A percentile compares a stretch with the other conserved stretches of the same genome.
Evolutionary conservation across 257 asterid species (phyloP).

Genomic region (Nicotiana obtusifolia): DNA sequence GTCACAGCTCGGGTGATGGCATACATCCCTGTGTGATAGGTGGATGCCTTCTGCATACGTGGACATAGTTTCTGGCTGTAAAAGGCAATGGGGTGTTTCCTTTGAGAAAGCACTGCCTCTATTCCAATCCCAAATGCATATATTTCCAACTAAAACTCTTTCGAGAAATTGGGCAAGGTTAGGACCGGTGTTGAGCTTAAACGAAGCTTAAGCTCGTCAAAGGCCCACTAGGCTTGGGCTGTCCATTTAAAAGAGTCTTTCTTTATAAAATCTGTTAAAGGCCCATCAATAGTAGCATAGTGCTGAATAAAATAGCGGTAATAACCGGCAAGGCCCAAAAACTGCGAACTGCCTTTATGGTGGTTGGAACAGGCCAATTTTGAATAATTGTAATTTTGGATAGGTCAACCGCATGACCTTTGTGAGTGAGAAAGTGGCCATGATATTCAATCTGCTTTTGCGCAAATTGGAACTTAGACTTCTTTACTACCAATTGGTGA

Average conservation of each 20-base stretch:
- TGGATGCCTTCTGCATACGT: too few relatives aligned
- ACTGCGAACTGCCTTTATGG: not conserved
- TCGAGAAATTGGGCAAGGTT: not conserved
- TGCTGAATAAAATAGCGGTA: not conserved
- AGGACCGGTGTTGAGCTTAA: not conserved
- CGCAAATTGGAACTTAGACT: not conserved
- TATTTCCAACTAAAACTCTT: too few relatives aligned
- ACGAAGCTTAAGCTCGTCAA: not conserved
- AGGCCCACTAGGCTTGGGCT: not conserved
- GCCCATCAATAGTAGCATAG: not conserved
- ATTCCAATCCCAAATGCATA: too few relatives aligned
- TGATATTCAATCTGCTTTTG: not conserved
- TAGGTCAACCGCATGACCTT: not conserved
- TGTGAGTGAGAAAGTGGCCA: not conserved
- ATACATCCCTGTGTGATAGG: too few relatives aligned
- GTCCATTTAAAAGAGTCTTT: not conserved
- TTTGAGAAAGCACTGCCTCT: too few relatives aligned
- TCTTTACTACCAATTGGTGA: not conserved
- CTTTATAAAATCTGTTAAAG: not conserved
- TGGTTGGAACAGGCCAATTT: not conserved
- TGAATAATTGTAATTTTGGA: not conserved
- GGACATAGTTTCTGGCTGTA: too few relatives aligned
- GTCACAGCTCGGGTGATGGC: too few relatives aligned
- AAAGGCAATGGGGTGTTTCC: too few relatives aligned
- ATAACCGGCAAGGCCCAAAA: not conserved